phyloP scores from a whole-genome alignment of 2,329 filamentous ascomycete species.

The Coniochaeta sp. region DNA sequence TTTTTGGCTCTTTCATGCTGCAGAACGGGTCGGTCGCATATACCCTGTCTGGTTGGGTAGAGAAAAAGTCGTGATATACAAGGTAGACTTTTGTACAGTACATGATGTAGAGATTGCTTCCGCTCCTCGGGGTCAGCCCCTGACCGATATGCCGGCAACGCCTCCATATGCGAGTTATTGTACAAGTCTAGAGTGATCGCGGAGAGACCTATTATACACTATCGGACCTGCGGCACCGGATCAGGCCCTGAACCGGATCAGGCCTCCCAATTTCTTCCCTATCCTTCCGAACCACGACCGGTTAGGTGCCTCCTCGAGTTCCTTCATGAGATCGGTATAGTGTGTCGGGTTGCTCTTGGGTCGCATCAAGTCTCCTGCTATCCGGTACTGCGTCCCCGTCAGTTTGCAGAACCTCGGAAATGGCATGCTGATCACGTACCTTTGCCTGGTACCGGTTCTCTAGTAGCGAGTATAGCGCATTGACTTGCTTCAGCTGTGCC shows the following conservation, averaged over 20 bases:
- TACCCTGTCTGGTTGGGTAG: slow-evolving; percentile 5
- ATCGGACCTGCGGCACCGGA: neutral
- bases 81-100: slow-evolving; percentile 3
- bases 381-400: slow-evolving; percentile 29
- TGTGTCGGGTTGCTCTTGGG: slow-evolving; percentile 59
- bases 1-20: neutral
- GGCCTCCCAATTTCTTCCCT: slow-evolving; percentile 47
- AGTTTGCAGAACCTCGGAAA: neutral
- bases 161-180: slow-evolving; percentile 4
- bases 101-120: neutral
- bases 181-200: neutral
- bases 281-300: slow-evolving; percentile 46
- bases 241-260: slow-evolving; percentile 39
- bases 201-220: neutral
- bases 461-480: slow-evolving; percentile 51
- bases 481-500: slow-evolving; percentile 47
- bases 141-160: slow-evolving; percentile 6
- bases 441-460: slow-evolving; percentile 51
- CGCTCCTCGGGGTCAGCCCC: slow-evolving; percentile 11
- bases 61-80: slow-evolving; percentile 5
- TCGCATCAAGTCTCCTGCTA: slow-evolving; percentile 42
- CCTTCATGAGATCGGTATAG: slow-evolving; percentile 51
- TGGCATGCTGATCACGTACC: slow-evolving; percentile 28
- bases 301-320: slow-evolving; percentile 56
- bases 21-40: slow-evolving; percentile 1